Evolutionary conservation across 495 filamentous ascomycete species (phyloP).

Genomic region (Jackrogersella minutella): DNA sequence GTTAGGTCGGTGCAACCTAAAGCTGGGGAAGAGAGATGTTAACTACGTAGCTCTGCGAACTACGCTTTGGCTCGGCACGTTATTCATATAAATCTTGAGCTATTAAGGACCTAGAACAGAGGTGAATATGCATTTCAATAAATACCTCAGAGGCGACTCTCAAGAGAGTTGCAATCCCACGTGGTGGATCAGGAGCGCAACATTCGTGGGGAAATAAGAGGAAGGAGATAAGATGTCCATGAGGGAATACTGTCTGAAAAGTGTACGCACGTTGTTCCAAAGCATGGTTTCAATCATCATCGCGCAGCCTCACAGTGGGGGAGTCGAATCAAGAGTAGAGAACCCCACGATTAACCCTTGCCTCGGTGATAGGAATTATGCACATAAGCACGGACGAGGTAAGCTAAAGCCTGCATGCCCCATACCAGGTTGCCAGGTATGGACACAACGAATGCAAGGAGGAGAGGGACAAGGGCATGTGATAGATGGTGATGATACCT

Average conservation of each 20-base stretch:
- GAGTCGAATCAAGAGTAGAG: background rate
- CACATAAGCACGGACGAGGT: slow-evolving; percentile 4
- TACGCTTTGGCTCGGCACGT: slow-evolving; percentile 5
- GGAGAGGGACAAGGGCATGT: background rate
- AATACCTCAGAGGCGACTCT: slow-evolving; percentile 29
- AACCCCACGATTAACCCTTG: slow-evolving; percentile 18
- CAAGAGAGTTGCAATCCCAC: slow-evolving; percentile 17
- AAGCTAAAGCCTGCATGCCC: background rate
- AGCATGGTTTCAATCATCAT: slow-evolving; percentile 9
- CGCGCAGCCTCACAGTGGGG: slow-evolving; percentile 25
- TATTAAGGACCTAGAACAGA: slow-evolving; percentile 15
- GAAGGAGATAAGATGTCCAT: slow-evolving; percentile 15
- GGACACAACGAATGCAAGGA: background rate
- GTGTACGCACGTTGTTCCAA: slow-evolving; percentile 2
- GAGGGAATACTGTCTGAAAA: background rate
- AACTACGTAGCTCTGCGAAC: slow-evolving; percentile 5
- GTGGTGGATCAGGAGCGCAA: slow-evolving; percentile 32
- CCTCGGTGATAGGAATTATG: slow-evolving; percentile 24
- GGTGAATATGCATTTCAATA: slow-evolving; percentile 6
- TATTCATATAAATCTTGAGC: slow-evolving; percentile 15
- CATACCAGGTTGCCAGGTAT: background rate
- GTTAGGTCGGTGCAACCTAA: slow-evolving; percentile 28
- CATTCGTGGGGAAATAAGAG: slow-evolving; percentile 36
- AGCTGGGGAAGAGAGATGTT: slow-evolving; percentile 21
- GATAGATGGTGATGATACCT: too few relatives aligned